Evolutionary conservation across 2,329 filamentous ascomycete species (phyloP).

Genomic region (Scedosporium aurantiacum): DNA sequence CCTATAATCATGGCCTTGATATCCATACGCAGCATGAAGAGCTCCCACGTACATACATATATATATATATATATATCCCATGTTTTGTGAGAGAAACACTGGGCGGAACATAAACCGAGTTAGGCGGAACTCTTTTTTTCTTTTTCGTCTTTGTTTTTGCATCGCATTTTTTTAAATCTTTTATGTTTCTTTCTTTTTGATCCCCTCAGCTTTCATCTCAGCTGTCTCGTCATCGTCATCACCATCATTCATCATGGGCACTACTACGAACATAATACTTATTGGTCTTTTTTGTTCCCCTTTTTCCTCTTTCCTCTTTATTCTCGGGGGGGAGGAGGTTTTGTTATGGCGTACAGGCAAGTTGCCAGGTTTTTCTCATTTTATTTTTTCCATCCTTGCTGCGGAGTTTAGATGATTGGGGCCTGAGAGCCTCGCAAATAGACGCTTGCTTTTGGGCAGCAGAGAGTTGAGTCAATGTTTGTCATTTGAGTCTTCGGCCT

Average conservation of each 20-base stretch:
- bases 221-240: background rate
- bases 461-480: too few species aligned
- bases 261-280: background rate
- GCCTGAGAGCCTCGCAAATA: too few species aligned
- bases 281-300: background rate
- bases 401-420: background rate
- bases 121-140: too few species aligned
- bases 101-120: too few species aligned
- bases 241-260: background rate
- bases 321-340: background rate
- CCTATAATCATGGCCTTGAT: conserved; percentile 5
- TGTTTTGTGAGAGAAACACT: too few species aligned
- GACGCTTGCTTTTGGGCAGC: too few species aligned
- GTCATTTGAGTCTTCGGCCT: too few species aligned
- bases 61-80: background rate
- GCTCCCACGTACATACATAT: background rate
- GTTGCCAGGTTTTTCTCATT: background rate
- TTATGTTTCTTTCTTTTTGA: background rate
- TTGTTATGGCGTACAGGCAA: background rate
- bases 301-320: background rate
- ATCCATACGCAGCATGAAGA: conserved; percentile 9
- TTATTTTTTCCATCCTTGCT: background rate
- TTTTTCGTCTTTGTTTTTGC: too few species aligned
- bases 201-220: background rate
- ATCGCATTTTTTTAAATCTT: too few species aligned